Conservation (phyloP, 257 asterid species). For the Nicotiana undulata region DNA sequence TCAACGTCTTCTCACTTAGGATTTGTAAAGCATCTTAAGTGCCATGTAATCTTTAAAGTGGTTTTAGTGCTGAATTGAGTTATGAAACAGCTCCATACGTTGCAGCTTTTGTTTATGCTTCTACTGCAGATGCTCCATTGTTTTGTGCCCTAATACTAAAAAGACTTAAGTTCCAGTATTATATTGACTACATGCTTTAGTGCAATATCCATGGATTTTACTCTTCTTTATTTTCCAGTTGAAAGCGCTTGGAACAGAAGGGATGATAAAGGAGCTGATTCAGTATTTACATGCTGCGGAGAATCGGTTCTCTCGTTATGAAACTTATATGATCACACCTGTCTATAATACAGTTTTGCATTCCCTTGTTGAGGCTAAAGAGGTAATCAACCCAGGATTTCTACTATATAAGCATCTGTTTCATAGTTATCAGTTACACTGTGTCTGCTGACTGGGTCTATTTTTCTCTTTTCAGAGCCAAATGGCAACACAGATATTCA, state of each 20-base stretch:
- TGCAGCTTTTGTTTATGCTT: background rate
- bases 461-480: conserved; percentile 33
- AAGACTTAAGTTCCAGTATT: background rate
- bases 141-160: background rate
- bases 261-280: conserved; percentile 55
- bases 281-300: conserved; percentile 49
- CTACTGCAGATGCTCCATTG: background rate
- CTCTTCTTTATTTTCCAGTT: conserved; percentile 41
- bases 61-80: background rate
- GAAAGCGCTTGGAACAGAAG: conserved; percentile 75
- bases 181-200: conserved; percentile 9
- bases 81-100: background rate
- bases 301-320: conserved; percentile 26
- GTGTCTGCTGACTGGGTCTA: conserved; percentile 5
- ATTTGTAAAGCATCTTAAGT: background rate
- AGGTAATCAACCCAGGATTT: conserved; percentile 37
- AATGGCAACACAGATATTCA: conserved; percentile 53
- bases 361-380: conserved; percentile 67
- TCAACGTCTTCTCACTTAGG: background rate
- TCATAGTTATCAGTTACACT: background rate
- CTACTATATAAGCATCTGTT: conserved; percentile 7
- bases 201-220: background rate
- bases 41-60: background rate
- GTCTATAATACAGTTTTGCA: conserved; percentile 62
- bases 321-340: conserved; percentile 24